Evolutionary conservation across 805 yeast genomes (phyloP).

Genomic region (Pichia scutulata): DNA sequence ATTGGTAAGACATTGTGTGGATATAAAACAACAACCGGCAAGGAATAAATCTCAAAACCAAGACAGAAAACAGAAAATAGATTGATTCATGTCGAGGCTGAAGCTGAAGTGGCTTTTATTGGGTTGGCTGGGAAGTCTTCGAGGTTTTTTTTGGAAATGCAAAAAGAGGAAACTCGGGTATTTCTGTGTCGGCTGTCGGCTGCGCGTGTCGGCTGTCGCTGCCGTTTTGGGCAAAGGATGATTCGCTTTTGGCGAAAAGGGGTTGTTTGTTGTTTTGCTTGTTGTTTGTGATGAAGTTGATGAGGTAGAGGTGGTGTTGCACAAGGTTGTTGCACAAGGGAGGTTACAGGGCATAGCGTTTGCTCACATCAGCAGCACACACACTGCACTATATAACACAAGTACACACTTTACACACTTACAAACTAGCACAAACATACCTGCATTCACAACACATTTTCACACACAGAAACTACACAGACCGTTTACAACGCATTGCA

Average conservation of each 20-base stretch:
- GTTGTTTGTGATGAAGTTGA: neutral
- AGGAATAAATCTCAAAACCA: too few species aligned
- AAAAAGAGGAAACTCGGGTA: neutral
- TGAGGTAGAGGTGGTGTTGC: too few species aligned
- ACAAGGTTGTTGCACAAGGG: too few species aligned
- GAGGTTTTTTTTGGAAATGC: neutral
- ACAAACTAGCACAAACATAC: neutral
- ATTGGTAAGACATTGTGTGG: constrained; percentile 8
- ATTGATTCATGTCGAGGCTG: neutral
- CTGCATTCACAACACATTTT: too few species aligned
- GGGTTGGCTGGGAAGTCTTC: too few species aligned
- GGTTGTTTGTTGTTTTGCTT: too few species aligned
- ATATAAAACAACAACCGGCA: neutral
- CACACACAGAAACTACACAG: neutral
- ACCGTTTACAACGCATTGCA: too few species aligned
- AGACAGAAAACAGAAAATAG: neutral
- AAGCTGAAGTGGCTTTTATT: neutral
- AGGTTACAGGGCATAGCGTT: too few species aligned
- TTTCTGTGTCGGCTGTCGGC: neutral
- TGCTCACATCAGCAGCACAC: too few species aligned
- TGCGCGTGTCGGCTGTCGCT: neutral
- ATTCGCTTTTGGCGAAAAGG: too few species aligned
- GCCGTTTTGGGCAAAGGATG: neutral
- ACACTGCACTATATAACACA: too few species aligned
- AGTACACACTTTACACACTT: too few species aligned